Base-by-base conservation (phyloP, 345 rosid species). In the Kernera saxatilis region DNA sequence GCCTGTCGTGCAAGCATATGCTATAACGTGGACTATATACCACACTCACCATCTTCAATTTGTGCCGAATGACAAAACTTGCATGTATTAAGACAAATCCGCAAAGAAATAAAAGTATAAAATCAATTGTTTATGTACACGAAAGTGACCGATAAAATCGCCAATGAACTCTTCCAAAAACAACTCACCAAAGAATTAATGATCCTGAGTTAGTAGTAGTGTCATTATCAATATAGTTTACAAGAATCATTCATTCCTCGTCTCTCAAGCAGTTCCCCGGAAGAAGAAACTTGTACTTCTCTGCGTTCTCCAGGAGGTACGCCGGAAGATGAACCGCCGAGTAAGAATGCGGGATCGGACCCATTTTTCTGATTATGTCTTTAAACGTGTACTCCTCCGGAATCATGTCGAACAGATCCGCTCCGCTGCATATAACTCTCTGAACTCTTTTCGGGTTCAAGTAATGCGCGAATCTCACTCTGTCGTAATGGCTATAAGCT, bases 331-430 rank as follows among this genome's bases (percentile, higher is more conserved):
- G 84, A 69, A 86, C 94, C 11, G 82, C 94, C 0, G 91, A 88
- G 57, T 70, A 86, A 8, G 91, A 88, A 78, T 82, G 91, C 26
- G 91, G 94, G 22, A 88, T 83, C 3, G 94, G 88, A 37, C 94
- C 94, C 91, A 88, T 82, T 69, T 88, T 88, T 11, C 86, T 84
- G 1, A 88, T 88, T 54, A 88, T 83, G 36, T 82, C 89, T 70
- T 75, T 83, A 75, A 88, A 88, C 1, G 91, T 88, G 75, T 88
- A 82, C 77, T 88, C 94, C 74, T 88, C 94, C 0, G 94, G 94
- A 8, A 88, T 82, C 94, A 88, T 86, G 51, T 88, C 91, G 43
- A 86, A 88, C 5, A 88, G 37, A 78, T 88, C 94, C 1, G 82
- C 82, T 17, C 94, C 94, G 25, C 69, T 77, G 78, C 91, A 88